These are phyloP conservation scores for Pseudogymnoascus sp. DNA, from an alignment of 2,329 filamentous ascomycete species.

Conservation along the genomic window DNA sequence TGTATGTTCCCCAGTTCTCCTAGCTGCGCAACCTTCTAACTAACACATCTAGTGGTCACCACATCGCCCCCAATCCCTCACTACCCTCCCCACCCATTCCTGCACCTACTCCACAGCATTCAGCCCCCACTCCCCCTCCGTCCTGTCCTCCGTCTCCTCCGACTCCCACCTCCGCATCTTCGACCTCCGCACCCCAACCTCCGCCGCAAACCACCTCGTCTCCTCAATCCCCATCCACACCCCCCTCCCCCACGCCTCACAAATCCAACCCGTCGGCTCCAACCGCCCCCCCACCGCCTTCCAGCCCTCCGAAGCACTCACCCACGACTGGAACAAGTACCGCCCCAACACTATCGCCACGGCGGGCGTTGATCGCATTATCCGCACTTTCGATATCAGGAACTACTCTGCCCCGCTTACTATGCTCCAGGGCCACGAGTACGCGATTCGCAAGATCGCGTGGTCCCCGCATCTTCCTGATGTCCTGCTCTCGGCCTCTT, in stretches of 20 bases:
- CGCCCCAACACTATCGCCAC: conserved; percentile 75
- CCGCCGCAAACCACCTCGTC: conserved; percentile 79
- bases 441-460: conserved; percentile 74
- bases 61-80: conserved; percentile 60
- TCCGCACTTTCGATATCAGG: conserved; percentile 86
- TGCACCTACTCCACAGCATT: conserved; percentile 94
- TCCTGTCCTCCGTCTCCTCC: conserved; percentile 79
- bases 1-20: conserved; percentile 33
- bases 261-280: conserved; percentile 15
- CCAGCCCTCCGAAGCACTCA: conserved; percentile 61
- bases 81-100: conserved; percentile 81
- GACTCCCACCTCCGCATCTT: conserved; percentile 87
- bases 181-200: conserved; percentile 79
- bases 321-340: conserved; percentile 99
- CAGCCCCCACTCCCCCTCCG: conserved; percentile 75
- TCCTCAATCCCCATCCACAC: conserved; percentile 72
- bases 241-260: neutral
- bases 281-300: conserved; percentile 22
- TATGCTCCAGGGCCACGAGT: conserved; percentile 76
- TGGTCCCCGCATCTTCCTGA: conserved; percentile 95
- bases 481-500: conserved; percentile 78
- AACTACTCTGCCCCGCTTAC: conserved; percentile 61
- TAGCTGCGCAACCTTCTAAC: conserved; percentile 10
- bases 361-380: conserved; percentile 76
- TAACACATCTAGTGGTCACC: conserved; percentile 63